Evolutionary conservation across 345 rosid species (phyloP), one percentile per base, ranked within the genome.

Genomic region (Gossypium arboreum): DNA sequence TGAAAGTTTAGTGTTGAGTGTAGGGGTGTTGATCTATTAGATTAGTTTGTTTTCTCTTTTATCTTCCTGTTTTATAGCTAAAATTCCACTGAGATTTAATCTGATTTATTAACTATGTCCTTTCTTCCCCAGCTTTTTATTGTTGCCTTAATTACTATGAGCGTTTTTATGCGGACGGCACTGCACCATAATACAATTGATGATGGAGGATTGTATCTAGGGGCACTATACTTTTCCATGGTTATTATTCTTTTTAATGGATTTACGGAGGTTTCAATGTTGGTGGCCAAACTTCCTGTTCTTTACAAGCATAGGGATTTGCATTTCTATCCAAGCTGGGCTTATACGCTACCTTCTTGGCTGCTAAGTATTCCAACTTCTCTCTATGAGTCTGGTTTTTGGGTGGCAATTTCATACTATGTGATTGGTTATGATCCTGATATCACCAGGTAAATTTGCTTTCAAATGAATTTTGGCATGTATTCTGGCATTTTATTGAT

Each of bases 201-300:
- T 81, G 97, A 91, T 74, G 99, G 96, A 78, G 90, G 91, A 82
- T 75, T 95, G 76, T 93, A 88, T 80, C 91, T 93, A 65, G 99
- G 98, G 12, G 83, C 94, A 3, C 75, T 93, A 64, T 95, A 95
- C 88, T 95, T 95, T 77, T 95, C 99, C 64, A 95, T 88, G 98
- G 92, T 95, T 76, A 95, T 93, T 85, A 84, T 95, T 86, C 98
- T 95, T 77, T 95, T 95, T 50, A 95, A 95, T 73, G 98, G 99
- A 73, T 95, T 95, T 72, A 95, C 99, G 4, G 99, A 95, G 85
- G 98, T 95, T 75, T 86, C 99, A 3, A 89, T 94, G 98, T 83
- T 95, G 79, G 98, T 93, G 74, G 91, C 94, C 68, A 95, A 95
- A 88, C 98, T 95, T 80, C 96, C 99, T 0, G 87, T 95, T 13